These are phyloP conservation scores for Naganishia sp. DNA, from an alignment of 1,284 basidiomycete species.

Conservation along the genomic window DNA sequence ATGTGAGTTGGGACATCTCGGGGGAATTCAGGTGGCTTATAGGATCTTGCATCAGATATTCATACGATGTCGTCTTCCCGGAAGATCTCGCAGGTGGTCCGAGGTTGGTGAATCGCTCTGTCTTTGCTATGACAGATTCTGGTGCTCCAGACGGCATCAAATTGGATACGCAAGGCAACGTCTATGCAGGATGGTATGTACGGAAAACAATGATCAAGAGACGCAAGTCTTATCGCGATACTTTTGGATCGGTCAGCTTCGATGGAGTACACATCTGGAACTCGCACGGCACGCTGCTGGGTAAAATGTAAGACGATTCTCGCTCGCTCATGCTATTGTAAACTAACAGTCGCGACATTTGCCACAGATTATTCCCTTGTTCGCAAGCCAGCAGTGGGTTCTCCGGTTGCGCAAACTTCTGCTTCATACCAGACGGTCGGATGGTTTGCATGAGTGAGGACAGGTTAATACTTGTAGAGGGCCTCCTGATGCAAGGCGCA, in stretches of 20 bases:
- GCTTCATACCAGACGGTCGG: constrained; percentile 38
- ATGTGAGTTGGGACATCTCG: constrained; percentile 35
- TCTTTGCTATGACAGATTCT: constrained; percentile 45
- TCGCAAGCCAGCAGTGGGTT: neutral
- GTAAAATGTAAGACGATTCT: constrained; percentile 31
- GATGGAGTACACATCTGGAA: constrained; percentile 41
- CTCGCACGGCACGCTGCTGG: constrained; percentile 33
- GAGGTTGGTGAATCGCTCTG: constrained; percentile 37
- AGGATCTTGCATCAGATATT: no score
- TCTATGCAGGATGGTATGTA: constrained; percentile 36
- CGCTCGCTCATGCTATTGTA: no score
- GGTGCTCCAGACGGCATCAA: constrained; percentile 40
- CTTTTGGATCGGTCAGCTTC: constrained; percentile 21
- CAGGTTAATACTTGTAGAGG: constrained; percentile 36
- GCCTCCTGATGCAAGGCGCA: constrained; percentile 6
- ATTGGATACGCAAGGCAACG: constrained; percentile 37
- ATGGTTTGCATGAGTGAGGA: constrained; percentile 39
- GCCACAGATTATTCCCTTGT: neutral
- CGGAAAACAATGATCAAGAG: no score
- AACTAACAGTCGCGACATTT: no score
- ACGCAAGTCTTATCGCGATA: no score
- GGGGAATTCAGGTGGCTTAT: no score
- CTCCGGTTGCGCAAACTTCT: constrained; percentile 41
- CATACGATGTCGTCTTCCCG: no score
- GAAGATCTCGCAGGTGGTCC: constrained; percentile 6